Evolutionary conservation across 1,139 yeast genomes (phyloP).

Genomic region (Hemisphaericaspora xylofermentans): DNA sequence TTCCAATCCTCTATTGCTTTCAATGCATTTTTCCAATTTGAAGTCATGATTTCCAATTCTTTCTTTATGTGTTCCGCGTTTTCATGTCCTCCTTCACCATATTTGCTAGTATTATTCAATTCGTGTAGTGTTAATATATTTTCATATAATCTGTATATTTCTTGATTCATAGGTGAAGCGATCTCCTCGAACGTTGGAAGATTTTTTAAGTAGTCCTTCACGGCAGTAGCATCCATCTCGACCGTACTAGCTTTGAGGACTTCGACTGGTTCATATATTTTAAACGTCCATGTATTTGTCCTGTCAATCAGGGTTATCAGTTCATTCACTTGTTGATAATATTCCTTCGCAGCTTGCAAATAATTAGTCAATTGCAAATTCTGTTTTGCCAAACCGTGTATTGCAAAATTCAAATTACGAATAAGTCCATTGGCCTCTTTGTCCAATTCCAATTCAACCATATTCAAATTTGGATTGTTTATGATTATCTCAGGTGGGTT

Average conservation of each 20-base stretch:
- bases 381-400: slow-evolving; percentile 41
- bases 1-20: slow-evolving; percentile 51
- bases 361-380: slow-evolving; percentile 39
- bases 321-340: slow-evolving; percentile 26
- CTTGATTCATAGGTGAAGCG: slow-evolving; percentile 35
- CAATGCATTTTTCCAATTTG: slow-evolving; percentile 46
- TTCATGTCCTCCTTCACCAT: slow-evolving; percentile 6
- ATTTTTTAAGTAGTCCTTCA: slow-evolving; percentile 27
- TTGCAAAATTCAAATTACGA: slow-evolving; percentile 36
- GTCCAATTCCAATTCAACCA: slow-evolving; percentile 22
- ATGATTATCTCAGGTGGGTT: slow-evolving; percentile 19
- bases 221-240: slow-evolving; percentile 19
- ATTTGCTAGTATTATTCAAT: slow-evolving; percentile 4
- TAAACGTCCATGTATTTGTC: slow-evolving; percentile 17
- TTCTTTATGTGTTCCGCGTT: slow-evolving; percentile 26
- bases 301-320: slow-evolving; percentile 9
- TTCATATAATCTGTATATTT: slow-evolving; percentile 30
- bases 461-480: slow-evolving; percentile 6
- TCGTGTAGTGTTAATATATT: slow-evolving; percentile 17
- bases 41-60: slow-evolving; percentile 37
- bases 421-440: slow-evolving; percentile 38
- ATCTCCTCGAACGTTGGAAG: slow-evolving; percentile 39
- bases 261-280: slow-evolving; percentile 36
- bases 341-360: slow-evolving; percentile 29
- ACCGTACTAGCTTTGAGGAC: slow-evolving; percentile 27